Evolutionary conservation across 768 basidiomycete species (phyloP).

Genomic region (Daedaleopsis nitida): DNA sequence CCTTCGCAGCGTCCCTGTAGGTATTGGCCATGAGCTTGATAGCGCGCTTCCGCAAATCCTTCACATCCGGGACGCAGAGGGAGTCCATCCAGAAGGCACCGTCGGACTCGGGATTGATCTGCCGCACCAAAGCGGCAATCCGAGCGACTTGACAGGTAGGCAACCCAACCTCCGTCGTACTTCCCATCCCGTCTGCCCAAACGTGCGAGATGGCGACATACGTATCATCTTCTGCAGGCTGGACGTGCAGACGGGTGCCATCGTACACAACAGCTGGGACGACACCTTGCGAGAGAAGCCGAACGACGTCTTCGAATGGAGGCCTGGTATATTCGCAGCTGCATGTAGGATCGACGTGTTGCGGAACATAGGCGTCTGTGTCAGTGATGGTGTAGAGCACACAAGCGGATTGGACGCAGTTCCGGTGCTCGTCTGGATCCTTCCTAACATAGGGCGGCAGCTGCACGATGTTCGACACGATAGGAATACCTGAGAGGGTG

Average conservation of each 20-base stretch:
- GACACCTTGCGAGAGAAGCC: neutral
- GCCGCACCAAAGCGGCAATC: neutral
- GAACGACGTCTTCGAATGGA: constrained; percentile 2
- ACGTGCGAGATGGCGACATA: constrained; percentile 20
- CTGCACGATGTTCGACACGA: constrained; percentile 2
- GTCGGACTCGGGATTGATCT: constrained; percentile 6
- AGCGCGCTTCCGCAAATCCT: constrained; percentile 6
- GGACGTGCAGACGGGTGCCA: neutral
- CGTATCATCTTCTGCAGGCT: neutral
- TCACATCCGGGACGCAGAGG: constrained; percentile 12
- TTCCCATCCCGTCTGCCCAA: constrained; percentile 21
- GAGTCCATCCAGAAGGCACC: constrained; percentile 20
- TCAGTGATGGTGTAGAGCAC: constrained; percentile 5
- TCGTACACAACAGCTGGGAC: neutral
- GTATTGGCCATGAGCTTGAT: constrained; percentile 19
- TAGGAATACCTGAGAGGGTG: neutral
- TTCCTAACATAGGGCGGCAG: neutral
- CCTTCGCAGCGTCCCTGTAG: constrained; percentile 11
- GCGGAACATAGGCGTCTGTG: neutral
- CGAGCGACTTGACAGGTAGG: constrained; percentile 14
- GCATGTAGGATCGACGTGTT: constrained; percentile 7
- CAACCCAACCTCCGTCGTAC: constrained; percentile 13
- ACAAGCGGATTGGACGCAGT: constrained; percentile 3
- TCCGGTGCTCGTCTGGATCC: constrained; percentile 2
- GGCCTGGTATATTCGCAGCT: constrained; percentile 6